Base-by-base conservation (phyloP, 345 rosid species). In the Euclidium syriacum region DNA sequence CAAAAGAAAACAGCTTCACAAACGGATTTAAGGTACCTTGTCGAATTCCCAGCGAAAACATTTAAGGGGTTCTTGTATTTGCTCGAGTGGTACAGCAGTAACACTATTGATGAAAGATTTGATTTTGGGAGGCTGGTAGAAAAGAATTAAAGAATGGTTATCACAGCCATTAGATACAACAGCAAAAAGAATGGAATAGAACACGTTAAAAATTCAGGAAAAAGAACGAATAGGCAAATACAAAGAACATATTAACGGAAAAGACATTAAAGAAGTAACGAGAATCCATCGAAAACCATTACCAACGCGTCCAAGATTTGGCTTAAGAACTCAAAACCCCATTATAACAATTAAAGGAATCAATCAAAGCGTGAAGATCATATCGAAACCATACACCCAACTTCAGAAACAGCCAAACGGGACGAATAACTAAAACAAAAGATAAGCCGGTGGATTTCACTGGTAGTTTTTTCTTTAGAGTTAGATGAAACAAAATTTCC, bases 31-130 rank as follows among this genome's bases (percentile, higher is more conserved):
- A 65, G 34, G 57, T 60, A 89, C 98, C 95, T 92, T 92, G 48
- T 89, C 94, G 25, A 83, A 92, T 76, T 89, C 96, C 98, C 98
- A 92, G 34, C 75, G 73, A 68, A 92, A 92, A 84, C 70, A 57
- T 77, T 64, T 68, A n/a, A 89, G 86, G 38, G 91, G 94, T 58
- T 83, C 95, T 38, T 87, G 89, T 67, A 92, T 83, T 58, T 71
- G 80, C 59, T 92, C 90, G 17, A 87, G 85, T 0, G 91, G 91
- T 66, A 73, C 81, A 64, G 75, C 61, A 22, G 79, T 89, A 52
- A 89, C 88, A 4, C 75, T 81, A 38, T 65, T 72, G 76, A 89
- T 89, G 86, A 92, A 89, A 23, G 88, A 76, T 76, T 81, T 85
- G 77, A 89, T 83, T 71, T 87, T 89, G 65, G 89, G 82, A 85